A percentile compares a stretch with the other conserved stretches of the same genome.
phyloP scores from a whole-genome alignment of 2,329 filamentous ascomycete species.

The Onygena corvina region DNA sequence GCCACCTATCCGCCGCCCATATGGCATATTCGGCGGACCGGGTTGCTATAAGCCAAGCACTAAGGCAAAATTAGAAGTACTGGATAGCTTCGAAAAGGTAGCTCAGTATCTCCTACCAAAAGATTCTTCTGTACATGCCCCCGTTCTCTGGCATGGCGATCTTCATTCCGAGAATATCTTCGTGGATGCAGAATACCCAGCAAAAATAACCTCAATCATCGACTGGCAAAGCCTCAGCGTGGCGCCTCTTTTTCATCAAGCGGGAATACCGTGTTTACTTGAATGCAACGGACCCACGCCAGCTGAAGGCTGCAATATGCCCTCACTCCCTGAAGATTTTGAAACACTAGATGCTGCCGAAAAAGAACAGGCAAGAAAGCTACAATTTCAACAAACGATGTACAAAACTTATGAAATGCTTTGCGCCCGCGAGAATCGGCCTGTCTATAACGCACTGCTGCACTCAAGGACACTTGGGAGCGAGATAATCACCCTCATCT shows the following conservation, averaged over 20 bases:
- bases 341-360: not conserved
- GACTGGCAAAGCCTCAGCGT: conserved; percentile 32
- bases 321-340: conserved; percentile 5
- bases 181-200: conserved; percentile 20
- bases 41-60: conserved; percentile 7
- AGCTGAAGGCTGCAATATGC: not conserved
- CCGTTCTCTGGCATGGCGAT: conserved; percentile 10
- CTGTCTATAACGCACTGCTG: conserved; percentile 7
- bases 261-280: conserved; percentile 5
- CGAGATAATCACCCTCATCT: conserved; percentile 5
- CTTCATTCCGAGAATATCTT: conserved; percentile 9
- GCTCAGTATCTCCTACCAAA: conserved; percentile 4
- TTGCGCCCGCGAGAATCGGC: not conserved
- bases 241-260: conserved; percentile 20
- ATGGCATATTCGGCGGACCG: conserved; percentile 7
- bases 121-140: conserved; percentile 1
- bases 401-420: conserved; percentile 11
- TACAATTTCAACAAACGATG: conserved; percentile 4
- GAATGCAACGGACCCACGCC: not conserved
- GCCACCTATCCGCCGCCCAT: not conserved
- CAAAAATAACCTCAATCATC: conserved; percentile 25
- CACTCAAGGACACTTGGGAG: not conserved
- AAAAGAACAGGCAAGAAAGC: not conserved
- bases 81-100: conserved; percentile 8
- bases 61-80: not conserved